Conservation (phyloP, 805 yeast species). For the Monosporozyma solicola region DNA sequence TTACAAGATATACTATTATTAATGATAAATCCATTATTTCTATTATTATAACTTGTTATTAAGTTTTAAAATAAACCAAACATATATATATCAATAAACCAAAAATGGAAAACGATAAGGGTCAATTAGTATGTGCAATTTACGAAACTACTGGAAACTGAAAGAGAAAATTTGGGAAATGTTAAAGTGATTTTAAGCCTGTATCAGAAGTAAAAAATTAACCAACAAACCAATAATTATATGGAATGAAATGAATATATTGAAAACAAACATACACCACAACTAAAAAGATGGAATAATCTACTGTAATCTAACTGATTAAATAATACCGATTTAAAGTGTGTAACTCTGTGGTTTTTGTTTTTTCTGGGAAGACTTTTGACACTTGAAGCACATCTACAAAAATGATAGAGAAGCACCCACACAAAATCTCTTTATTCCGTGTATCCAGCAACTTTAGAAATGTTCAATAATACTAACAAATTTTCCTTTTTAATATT, state of each 20-base stretch:
- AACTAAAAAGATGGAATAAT: too few species aligned
- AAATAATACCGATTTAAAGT: too few species aligned
- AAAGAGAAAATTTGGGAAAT: neutral
- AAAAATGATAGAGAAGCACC: neutral
- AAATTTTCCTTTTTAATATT: neutral
- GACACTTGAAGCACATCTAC: neutral
- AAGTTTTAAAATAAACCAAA: neutral
- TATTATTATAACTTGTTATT: neutral
- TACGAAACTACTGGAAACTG: neutral
- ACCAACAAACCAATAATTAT: too few species aligned
- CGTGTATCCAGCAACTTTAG: too few species aligned
- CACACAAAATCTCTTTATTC: neutral
- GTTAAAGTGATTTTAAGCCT: neutral
- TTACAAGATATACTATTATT: neutral
- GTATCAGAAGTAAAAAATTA: neutral
- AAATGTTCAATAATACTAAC: neutral
- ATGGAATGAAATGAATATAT: too few species aligned
- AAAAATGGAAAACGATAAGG: conserved; percentile 99
- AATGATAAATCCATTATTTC: neutral
- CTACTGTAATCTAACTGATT: too few species aligned
- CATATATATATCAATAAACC: conserved; percentile 29
- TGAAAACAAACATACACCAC: too few species aligned
- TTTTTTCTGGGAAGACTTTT: too few species aligned
- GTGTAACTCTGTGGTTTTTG: too few species aligned
- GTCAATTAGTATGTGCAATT: conserved; percentile 82